Base-by-base conservation (phyloP, 2,329 filamentous ascomycete species). In the Fusarium armeniacum region DNA sequence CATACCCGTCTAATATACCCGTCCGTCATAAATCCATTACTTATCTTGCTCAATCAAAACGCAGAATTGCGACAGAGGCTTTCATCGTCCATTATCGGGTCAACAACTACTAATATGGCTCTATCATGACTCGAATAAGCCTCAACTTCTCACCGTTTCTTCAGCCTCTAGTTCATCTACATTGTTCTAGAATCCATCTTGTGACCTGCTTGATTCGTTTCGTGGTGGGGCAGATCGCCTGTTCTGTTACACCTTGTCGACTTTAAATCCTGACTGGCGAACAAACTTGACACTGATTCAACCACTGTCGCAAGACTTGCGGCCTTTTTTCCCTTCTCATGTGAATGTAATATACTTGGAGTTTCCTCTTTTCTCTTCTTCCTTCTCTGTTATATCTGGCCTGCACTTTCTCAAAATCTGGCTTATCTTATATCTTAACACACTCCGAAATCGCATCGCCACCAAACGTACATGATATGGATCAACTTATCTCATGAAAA, bases 151-250 rank as follows among this genome's bases (percentile, higher is more conserved):
- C 67, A 69, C 64, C 67, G 67, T 70, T 41, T 65, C 58, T 69
- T 55, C 20, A n/a, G 11, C 12, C 45, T 55, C 52, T 47, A 54
- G 55, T 30, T 32, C 30, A 38, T 24, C 12, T 30, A 38, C 30
- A 38, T 24, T 16, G 47, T 58, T 65, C 67, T 53, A 69, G 59
- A 71, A 69, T 22, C 24, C 43, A 38, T 69, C 59, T 50, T 71
- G 59, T 71, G 67, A 70, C 67, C 67, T 70, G 51, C 67, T 70
- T 24, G 24, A 62, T 71, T 71, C 10, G 61, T 66, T 66, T 65
- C 59, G 55, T 58, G 56, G 68, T 70, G 68, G 68, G 68, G 68
- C 67, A 65, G 64, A 53, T 70, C 59, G 52, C 57, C 58, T 36
- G 67, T 68, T 67, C 58, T 38, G 62, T 69, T 67, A 38, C 67